Evolutionary conservation across 306 rosid species (phyloP).

Genomic region (Cajanus cajan): DNA sequence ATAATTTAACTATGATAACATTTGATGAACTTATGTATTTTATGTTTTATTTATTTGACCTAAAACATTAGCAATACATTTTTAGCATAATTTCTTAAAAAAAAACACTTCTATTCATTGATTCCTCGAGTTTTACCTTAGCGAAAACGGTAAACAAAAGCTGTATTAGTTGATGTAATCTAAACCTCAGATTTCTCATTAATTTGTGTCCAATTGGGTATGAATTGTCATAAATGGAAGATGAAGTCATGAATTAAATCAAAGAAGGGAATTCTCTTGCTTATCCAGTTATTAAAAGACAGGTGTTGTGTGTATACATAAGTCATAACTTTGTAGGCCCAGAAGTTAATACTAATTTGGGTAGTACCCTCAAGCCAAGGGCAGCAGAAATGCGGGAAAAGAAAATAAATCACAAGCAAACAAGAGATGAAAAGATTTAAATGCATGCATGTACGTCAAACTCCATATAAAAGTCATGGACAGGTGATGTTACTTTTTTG

Average conservation of each 20-base stretch:
- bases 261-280: neutral
- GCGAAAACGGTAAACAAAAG: neutral
- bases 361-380: constrained; percentile 38
- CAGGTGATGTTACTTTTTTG: neutral
- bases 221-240: neutral
- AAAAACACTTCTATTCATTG: neutral
- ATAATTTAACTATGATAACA: too few relatives aligned
- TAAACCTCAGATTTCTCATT: neutral
- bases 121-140: neutral
- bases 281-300: neutral
- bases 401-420: constrained; percentile 16
- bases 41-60: too few relatives aligned
- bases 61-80: too few relatives aligned
- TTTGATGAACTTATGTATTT: too few relatives aligned
- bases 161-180: neutral
- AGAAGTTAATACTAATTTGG: constrained; percentile 30
- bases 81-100: neutral
- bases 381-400: constrained; percentile 1
- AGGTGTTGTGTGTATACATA: neutral
- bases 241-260: constrained; percentile 1
- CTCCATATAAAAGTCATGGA: neutral
- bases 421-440: constrained; percentile 6
- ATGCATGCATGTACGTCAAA: constrained; percentile 12
- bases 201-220: neutral
- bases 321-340: constrained; percentile 35